Evolutionary conservation across 2,329 filamentous ascomycete genomes (phyloP).

Genomic region (Fusarium lateritium): DNA sequence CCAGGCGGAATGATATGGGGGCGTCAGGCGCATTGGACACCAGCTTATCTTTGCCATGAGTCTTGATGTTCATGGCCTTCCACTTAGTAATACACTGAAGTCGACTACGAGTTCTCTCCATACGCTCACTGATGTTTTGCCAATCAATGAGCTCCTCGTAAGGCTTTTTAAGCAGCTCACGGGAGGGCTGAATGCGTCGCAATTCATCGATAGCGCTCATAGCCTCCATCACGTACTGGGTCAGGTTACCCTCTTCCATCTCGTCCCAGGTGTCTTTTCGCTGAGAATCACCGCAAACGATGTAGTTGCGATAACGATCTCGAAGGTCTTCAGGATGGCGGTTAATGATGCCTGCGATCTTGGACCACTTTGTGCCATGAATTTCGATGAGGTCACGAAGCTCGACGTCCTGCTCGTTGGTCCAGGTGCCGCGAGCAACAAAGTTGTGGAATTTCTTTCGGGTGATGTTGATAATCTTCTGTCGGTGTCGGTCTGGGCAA

Average conservation of each 20-base stretch:
- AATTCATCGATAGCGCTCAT: conserved; percentile 63
- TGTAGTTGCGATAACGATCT: conserved; percentile 79
- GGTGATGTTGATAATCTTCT: conserved; percentile 69
- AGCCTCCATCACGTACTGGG: conserved; percentile 66
- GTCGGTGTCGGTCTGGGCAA: conserved; percentile 65
- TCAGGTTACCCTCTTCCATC: conserved; percentile 70
- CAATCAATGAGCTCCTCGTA: conserved; percentile 74
- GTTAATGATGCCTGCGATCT: conserved; percentile 73
- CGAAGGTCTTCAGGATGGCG: conserved; percentile 76
- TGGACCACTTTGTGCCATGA: conserved; percentile 69
- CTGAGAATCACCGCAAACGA: conserved; percentile 69
- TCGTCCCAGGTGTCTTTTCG: conserved; percentile 71
- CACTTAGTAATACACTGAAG: conserved; percentile 80
- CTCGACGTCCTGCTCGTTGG: conserved; percentile 55
- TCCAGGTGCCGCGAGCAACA: conserved; percentile 65
- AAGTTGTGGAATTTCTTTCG: conserved; percentile 78
- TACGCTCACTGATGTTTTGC: conserved; percentile 73
- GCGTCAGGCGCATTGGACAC: conserved; percentile 52
- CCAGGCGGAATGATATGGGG: conserved; percentile 59
- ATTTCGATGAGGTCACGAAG: conserved; percentile 54
- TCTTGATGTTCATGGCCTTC: conserved; percentile 62
- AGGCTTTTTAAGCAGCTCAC: conserved; percentile 54
- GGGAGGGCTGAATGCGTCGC: conserved; percentile 53
- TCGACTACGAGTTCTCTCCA: conserved; percentile 73
- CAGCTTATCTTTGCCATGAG: conserved; percentile 53